Conservation (phyloP, 2,329 filamentous ascomycete genomes). For the Cladosporium velox region DNA sequence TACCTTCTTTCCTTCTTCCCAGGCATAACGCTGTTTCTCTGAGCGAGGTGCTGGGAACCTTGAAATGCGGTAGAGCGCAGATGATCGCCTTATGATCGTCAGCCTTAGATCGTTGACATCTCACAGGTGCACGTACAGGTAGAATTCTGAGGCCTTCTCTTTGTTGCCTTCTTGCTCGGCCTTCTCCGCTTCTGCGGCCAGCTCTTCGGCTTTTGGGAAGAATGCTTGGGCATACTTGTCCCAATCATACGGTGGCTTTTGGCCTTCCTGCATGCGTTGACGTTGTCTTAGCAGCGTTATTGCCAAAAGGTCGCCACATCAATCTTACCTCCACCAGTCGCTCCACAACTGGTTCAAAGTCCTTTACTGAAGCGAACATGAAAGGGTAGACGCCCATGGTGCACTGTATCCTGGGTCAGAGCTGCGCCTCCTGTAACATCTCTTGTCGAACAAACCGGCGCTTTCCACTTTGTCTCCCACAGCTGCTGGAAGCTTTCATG, state of each 20-base stretch:
- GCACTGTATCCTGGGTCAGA: constrained; percentile 34
- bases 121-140: constrained; percentile 48
- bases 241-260: constrained; percentile 65
- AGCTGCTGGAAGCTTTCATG: constrained; percentile 51
- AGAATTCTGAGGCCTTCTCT: constrained; percentile 61
- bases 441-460: constrained; percentile 52
- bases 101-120: constrained; percentile 2
- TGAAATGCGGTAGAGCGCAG: constrained; percentile 71
- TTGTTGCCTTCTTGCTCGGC: constrained; percentile 52
- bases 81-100: constrained; percentile 54
- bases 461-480: constrained; percentile 78
- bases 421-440: background rate
- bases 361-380: constrained; percentile 68
- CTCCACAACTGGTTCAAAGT: constrained; percentile 71
- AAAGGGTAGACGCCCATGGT: constrained; percentile 57
- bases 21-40: constrained; percentile 60
- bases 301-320: background rate
- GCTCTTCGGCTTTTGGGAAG: constrained; percentile 61
- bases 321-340: constrained; percentile 58
- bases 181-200: constrained; percentile 56
- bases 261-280: constrained; percentile 46
- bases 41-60: constrained; percentile 63
- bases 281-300: background rate
- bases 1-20: constrained; percentile 64
- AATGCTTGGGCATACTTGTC: constrained; percentile 64